Conservation (phyloP, 2,329 filamentous ascomycete genomes). For the Ophiocordyceps polyrhachis-furcata region DNA sequence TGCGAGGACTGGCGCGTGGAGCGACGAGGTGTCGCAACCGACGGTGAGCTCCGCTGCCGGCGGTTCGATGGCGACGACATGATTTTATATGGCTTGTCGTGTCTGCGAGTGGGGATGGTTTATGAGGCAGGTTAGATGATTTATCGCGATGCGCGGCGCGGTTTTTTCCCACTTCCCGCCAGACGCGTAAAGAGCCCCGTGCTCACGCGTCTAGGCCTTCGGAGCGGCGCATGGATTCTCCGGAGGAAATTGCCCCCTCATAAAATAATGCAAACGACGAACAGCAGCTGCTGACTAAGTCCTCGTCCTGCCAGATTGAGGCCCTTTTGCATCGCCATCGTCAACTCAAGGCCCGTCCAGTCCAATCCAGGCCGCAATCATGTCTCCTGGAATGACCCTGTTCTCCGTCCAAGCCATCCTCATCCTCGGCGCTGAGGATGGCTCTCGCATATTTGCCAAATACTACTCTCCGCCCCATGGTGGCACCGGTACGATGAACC, state of each 20-base stretch:
- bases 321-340: not conserved
- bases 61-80: slow-evolving; percentile 29
- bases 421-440: slow-evolving; percentile 70
- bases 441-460: slow-evolving; percentile 81
- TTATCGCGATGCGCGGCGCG: not conserved
- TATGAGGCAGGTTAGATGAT: not conserved
- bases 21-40: slow-evolving; percentile 20
- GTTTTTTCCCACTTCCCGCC: not conserved
- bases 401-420: slow-evolving; percentile 63
- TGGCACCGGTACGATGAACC: slow-evolving; percentile 18
- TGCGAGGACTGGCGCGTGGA: slow-evolving; percentile 25
- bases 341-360: not conserved
- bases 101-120: not conserved
- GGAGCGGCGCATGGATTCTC: slow-evolving; percentile 12
- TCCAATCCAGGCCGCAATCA: slow-evolving; percentile 15
- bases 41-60: slow-evolving; percentile 32
- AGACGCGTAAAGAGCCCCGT: slow-evolving; percentile 6
- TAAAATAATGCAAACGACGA: no score
- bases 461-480: slow-evolving; percentile 56
- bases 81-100: slow-evolving; percentile 1
- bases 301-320: no score
- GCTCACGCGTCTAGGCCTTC: slow-evolving; percentile 7
- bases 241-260: not conserved
- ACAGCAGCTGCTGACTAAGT: no score
- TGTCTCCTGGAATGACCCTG: slow-evolving; percentile 59